Conservation (phyloP, 148 eudicot species). For the Spergularia bocconei region DNA sequence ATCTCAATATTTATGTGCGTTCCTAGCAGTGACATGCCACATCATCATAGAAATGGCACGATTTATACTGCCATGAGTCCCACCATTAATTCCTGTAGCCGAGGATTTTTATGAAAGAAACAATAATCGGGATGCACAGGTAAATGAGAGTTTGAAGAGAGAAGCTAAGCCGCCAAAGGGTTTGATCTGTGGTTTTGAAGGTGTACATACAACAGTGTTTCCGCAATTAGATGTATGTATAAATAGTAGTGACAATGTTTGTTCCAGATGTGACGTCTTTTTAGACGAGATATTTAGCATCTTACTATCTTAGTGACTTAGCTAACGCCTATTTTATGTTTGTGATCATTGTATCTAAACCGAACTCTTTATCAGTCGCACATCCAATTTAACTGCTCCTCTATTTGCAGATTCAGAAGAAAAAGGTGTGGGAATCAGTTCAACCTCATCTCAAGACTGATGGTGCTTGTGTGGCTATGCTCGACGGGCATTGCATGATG, state of each 20-base stretch:
- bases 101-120: neutral
- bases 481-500: constrained; percentile 58
- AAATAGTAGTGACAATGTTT: no score
- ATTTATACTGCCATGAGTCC: no score
- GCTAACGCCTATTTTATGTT: no score
- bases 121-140: neutral
- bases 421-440: constrained; percentile 86
- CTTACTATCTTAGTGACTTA: no score
- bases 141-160: neutral
- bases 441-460: constrained; percentile 93
- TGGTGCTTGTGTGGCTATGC: constrained; percentile 54
- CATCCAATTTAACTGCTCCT: neutral
- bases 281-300: no score
- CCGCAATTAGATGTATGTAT: neutral
- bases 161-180: neutral
- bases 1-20: no score
- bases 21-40: no score
- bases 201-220: neutral
- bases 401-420: constrained; percentile 78
- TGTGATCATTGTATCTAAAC: no score
- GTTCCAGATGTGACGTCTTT: no score
- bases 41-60: no score
- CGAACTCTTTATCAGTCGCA: neutral
- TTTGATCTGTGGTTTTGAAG: neutral
- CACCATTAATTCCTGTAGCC: no score